Base-by-base conservation (phyloP, 2,329 filamentous ascomycete genomes). In the Sporothrix variecibatus region DNA sequence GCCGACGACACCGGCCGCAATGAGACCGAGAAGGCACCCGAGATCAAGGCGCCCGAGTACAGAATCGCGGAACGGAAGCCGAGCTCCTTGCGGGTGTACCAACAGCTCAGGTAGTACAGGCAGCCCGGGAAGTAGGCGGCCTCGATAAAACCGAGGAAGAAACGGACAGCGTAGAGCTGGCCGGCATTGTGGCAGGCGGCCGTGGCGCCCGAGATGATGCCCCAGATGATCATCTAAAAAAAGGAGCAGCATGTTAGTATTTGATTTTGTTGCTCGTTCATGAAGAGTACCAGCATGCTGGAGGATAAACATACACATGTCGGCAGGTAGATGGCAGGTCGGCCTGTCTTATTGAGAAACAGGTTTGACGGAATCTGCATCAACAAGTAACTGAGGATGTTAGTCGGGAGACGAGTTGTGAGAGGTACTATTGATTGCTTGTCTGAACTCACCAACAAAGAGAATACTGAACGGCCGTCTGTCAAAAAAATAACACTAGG, bases 81-180 rank as follows among this genome's bases (percentile, higher is more conserved):
- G 0, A 91, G 83, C 78, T 92, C 91, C 76, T 88, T 88, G 40
- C 90, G 85, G 0, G 90, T 92, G 78, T 93, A 93, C 90, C 90
- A 92, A 73, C 82, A 84, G 1, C 81, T 82, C 2, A 91, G 87
- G 73, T 78, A 79, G 69, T 79, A 85, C 15, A 78, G 64, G 34
- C 73, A 73, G 34, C 76, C 76, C 0, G 76, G 75, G 43, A 81
- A 81, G 71, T 80, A 81, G 3, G 79, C 80, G 1, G 84, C 84
- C 75, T 85, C 84, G 28, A 85, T 80, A 17, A 85, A 82, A 73
- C 84, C 84, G 1, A 85, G 77, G 73, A 84, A 83, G 79, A 85
- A 85, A 4, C 84, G 82, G 40, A 83, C 81, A 1, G 81, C 82
- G 15, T 83, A 77, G n/a, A 85, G 79, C 2, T 82, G 82, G 17